These are phyloP conservation scores for Mortierella sp. DNA, from an alignment of 371 early-diverging fungal species.

Conservation along the genomic window DNA sequence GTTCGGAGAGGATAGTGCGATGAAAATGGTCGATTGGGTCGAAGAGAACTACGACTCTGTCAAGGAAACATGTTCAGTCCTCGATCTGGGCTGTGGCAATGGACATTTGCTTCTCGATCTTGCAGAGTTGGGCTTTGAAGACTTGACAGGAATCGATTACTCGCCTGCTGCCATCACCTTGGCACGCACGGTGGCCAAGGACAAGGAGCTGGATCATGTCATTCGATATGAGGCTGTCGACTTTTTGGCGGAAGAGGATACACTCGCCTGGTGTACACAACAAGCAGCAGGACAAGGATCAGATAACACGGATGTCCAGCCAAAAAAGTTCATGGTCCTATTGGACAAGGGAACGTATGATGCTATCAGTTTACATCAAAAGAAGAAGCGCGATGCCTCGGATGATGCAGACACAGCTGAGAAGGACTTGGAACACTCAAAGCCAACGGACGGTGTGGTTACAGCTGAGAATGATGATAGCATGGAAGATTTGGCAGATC, in stretches of 20 bases:
- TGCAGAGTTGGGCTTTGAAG: conserved; percentile 71
- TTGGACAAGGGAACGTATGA: conserved; percentile 95
- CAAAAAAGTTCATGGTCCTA: conserved; percentile 68
- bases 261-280: conserved; percentile 54
- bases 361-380: conserved; percentile 83
- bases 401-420: conserved; percentile 56
- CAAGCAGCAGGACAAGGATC: conserved; percentile 2
- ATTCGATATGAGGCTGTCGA: conserved; percentile 71
- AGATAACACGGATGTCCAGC: conserved; percentile 1
- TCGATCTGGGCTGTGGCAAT: conserved; percentile 94
- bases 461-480: conserved; percentile 45
- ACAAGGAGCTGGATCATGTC: conserved; percentile 55
- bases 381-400: conserved; percentile 51
- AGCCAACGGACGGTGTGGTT: conserved; percentile 13
- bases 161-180: conserved; percentile 79
- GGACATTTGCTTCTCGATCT: conserved; percentile 88
- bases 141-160: conserved; percentile 87
- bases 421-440: conserved; percentile 9
- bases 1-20: conserved; percentile 88
- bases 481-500: conserved; percentile 50
- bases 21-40: conserved; percentile 88
- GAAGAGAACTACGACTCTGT: conserved; percentile 56
- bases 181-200: conserved; percentile 65
- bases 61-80: conserved; percentile 59
- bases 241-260: conserved; percentile 62